Base-by-base conservation (phyloP, 768 basidiomycete species). In the Coprinopsis strossmayeri region DNA sequence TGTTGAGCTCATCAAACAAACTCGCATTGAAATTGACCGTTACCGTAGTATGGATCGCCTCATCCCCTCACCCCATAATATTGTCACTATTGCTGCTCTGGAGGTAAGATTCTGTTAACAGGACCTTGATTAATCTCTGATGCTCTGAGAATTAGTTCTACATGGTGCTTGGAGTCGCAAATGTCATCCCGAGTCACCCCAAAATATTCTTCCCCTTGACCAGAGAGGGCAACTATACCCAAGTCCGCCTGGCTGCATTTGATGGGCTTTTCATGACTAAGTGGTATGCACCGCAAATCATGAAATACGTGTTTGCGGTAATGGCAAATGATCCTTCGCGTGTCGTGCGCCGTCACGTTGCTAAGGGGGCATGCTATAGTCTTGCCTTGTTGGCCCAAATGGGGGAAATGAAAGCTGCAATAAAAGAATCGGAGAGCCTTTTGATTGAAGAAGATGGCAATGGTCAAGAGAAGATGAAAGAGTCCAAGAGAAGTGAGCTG, bases 31-130 rank as follows among this genome's bases (percentile, higher is more conserved):
- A 61, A 79, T 97, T 26, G 89, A 92, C 58, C 79, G 95, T 37
- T 95, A 94, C 68, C 83, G 91, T 49, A 90, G 83, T 59, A 91
- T 96, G 84, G 96, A 99, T 65, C 77, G 93, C 47, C 73, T 98
- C 13, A 93, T 97, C 49, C 92, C 96, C 7, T 95, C 94, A 1
- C 82, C 84, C 41, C 92, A 95, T 57, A 99, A 99, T 60, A 81
- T 91, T 27, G 87, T 98, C 23, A 94, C 96, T 0, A 77, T 88
- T 42, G 91, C 96, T 21, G 85, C 84, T 5, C 70, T 99, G 47
- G 91, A 97, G 78, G 92, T 95, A 52, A 50, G 78, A 65, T 38
- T 30, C 15, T 32, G 12, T 15, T 28, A 17, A 3, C 23, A 17
- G 5, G 43, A 3, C 3, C 15, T 5, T 7, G 15, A 51, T 7